phyloP scores from a whole-genome alignment of 169 alveolate species.

The Plasmodium chabaudi region DNA sequence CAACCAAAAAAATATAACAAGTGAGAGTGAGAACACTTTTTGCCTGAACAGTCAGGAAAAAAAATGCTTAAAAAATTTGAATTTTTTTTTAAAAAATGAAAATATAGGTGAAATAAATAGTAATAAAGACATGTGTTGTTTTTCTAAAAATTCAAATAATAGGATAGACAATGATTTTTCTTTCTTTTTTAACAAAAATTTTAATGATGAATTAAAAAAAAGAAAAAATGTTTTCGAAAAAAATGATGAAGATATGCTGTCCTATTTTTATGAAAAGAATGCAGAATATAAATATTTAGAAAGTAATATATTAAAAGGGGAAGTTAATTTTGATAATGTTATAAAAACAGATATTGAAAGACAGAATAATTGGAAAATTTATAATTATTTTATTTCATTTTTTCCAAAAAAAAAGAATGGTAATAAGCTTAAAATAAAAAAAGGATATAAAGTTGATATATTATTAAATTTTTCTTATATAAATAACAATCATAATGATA shows the following conservation, averaged over 20 bases:
- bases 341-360: not conserved
- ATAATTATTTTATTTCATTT: conserved; percentile 8
- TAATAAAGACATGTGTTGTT: conserved; percentile 25
- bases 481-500: conserved; percentile 55
- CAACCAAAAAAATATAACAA: not conserved
- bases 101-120: conserved; percentile 23
- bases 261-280: conserved; percentile 14
- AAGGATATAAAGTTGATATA: conserved; percentile 64
- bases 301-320: conserved; percentile 63
- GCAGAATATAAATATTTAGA: conserved; percentile 22
- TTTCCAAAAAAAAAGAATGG: conserved; percentile 10
- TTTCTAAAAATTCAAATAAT: conserved; percentile 15
- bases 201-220: not conserved
- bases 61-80: conserved; percentile 18
- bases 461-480: conserved; percentile 47
- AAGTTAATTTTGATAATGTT: conserved; percentile 29
- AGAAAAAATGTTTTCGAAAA: conserved; percentile 7
- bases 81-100: conserved; percentile 17
- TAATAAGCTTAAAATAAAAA: conserved; percentile 25
- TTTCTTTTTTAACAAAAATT: not conserved
- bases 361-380: no score
- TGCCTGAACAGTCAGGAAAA: conserved; percentile 20
- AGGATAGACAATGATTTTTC: not conserved
- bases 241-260: not conserved
- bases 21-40: not conserved